A percentile compares a stretch with the other conserved stretches of the same genome.
These are phyloP conservation scores for Penicillium sp. DNA, from an alignment of 2,329 filamentous ascomycete genomes.

Conservation along the genomic window DNA sequence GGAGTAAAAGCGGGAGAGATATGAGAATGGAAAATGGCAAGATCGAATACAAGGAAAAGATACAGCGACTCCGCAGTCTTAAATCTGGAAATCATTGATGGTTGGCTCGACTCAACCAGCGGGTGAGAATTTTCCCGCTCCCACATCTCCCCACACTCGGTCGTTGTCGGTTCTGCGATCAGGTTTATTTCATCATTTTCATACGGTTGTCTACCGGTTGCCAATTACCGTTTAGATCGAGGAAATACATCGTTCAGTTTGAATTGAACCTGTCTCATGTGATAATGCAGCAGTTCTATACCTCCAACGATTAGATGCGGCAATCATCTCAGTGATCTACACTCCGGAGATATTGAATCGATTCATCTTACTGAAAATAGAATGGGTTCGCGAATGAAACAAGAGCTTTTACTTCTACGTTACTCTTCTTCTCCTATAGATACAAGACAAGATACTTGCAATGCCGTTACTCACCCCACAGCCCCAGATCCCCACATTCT, in stretches of 20 bases:
- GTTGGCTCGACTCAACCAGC: conserved; percentile 8
- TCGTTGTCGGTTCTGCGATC: neutral
- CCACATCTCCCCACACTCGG: conserved; percentile 21
- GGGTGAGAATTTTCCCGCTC: conserved; percentile 24
- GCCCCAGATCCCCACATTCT: neutral
- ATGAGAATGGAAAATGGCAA: neutral
- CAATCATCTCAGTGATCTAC: too few species aligned
- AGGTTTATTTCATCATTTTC: conserved; percentile 3
- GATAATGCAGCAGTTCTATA: too few species aligned
- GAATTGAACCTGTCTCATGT: too few species aligned
- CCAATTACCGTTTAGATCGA: too few species aligned
- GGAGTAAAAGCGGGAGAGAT: neutral
- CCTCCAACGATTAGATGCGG: too few species aligned
- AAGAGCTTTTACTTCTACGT: too few species aligned
- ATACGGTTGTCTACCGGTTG: too few species aligned
- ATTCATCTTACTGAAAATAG: too few species aligned
- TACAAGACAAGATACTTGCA: neutral
- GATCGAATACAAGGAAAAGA: neutral
- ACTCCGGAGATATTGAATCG: too few species aligned
- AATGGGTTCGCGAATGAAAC: too few species aligned
- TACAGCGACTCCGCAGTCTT: conserved; percentile 4
- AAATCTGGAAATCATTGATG: conserved; percentile 2
- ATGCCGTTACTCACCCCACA: neutral
- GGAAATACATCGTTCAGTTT: too few species aligned
- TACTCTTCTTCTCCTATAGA: too few species aligned